phyloP scores from a whole-genome alignment of 495 filamentous ascomycete genomes.

The Neurospora sp. region DNA sequence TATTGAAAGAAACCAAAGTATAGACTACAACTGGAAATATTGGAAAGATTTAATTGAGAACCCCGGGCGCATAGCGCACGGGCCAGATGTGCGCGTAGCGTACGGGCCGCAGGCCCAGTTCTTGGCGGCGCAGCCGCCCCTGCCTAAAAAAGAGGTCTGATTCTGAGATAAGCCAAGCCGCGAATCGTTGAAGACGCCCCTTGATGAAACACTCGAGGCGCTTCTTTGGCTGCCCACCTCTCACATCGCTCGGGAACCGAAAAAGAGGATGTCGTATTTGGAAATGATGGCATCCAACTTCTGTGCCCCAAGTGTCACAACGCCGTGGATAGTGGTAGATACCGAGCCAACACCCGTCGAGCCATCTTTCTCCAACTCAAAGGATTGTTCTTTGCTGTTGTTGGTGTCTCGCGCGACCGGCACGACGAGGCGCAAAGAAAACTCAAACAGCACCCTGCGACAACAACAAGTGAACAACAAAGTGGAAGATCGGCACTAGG shows the following conservation, averaged over 20 bases:
- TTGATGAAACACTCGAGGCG: constrained; percentile 17
- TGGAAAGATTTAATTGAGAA: too few relatives aligned
- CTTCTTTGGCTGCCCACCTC: constrained; percentile 12
- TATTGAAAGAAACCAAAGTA: too few relatives aligned
- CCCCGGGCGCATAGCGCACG: too few relatives aligned
- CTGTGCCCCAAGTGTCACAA: neutral
- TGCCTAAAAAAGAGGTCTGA: too few relatives aligned
- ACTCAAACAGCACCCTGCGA: neutral
- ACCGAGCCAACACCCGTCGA: neutral
- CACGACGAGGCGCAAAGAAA: neutral
- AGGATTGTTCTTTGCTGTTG: neutral
- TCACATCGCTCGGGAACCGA: neutral
- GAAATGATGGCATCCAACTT: neutral
- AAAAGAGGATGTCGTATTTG: neutral
- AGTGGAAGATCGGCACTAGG: neutral
- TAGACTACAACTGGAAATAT: too few relatives aligned
- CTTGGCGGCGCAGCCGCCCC: too few relatives aligned
- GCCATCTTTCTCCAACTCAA: neutral
- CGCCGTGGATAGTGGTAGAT: neutral
- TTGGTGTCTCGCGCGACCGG: neutral
- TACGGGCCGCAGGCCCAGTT: too few relatives aligned
- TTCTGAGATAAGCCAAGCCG: too few relatives aligned
- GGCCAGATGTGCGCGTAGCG: too few relatives aligned
- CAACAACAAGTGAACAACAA: neutral
- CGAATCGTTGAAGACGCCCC: constrained; percentile 13